Evolutionary conservation across 2,329 filamentous ascomycete genomes (phyloP), one percentile per base, ranked within the genome.

Genomic region (Fusarium poae): DNA sequence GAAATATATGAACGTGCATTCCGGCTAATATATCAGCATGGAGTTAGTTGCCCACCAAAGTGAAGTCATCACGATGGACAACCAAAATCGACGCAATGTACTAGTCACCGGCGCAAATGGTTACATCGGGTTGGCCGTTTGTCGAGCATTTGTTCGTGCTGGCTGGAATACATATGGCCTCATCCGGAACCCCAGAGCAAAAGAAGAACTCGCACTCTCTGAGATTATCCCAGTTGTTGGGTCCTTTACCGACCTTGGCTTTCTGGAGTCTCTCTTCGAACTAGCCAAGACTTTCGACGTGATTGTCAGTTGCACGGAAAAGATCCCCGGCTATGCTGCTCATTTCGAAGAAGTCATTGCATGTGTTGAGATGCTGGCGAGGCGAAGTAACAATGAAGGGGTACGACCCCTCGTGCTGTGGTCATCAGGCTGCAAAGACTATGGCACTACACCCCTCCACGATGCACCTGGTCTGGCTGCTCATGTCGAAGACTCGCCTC

Each of bases 401-500:
- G 72, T 79, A 3, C 74, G 74, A 20, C 80, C 83, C 0, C 71
- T 85, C 1, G 79, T 85, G 6, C 77, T 85, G 4, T 81, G 81
- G 71, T 82, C 79, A 12, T 83, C 81, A 4, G 83, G 84, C 0
- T 85, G 83, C 72, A 85, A 85, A 60, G 83, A 85, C 71, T 85
- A 85, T 62, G 83, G 83, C 3, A 74, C 65, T 7, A 74, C 75
- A 9, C 40, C 68, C 46, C 46, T 80, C 66, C 77, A 82, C 49
- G 79, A 78, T 3, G 73, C 77, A 0, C 65, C 76, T 0, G 73
- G 61, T 1, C 75, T 85, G 5, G 64, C 68, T 10, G 79, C 82
- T 11, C 83, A 85, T 45, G 80, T 78, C 0, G 83, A 85, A 67
- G 67, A 76, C 0, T 81, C 80, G 0, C 79, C 81, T 0, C 50